Base-by-base conservation (phyloP, 805 yeast species). In the Hanseniaspora thailandica region DNA sequence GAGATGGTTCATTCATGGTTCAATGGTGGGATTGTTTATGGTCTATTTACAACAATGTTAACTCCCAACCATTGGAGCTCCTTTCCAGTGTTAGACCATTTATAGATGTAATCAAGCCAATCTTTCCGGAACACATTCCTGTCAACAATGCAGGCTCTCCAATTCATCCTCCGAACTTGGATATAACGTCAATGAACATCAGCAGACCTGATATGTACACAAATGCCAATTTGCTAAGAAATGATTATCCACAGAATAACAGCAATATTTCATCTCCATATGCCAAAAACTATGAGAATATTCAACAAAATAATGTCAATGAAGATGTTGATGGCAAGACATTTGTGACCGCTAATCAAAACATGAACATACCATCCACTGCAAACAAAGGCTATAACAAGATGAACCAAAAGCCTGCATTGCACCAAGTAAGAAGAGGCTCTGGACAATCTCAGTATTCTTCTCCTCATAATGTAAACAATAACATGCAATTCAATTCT, bases 21-120 rank as follows among this genome's bases (percentile, higher is more conserved):
- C 81, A 78, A 57, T 78, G 82, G 82, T 78, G 81, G 80, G 70
- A 72, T 48, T 63, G 73, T 9, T 59, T 78, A 13, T 73, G 78
- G 75, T 67, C 75, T 15, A 55, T 74, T n/a, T 77, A 76, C 57
- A 67, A 73, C 9, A 72, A 69, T 49, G 70, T 76, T 5, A 69
- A 71, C 51, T 62, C 62, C 4, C 62, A 67, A 1, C 66, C 69
- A 9, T 46, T 59, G 17, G 61, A 60, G 52, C 57, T 62, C 36
- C 39, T 70, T 47, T 51, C 58, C 7, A 57, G 50, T 23, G 45
- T 45, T 20, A 52, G 54, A 20, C 56, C 56, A 15, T 45, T 56
- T 31, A 56, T 52, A 17, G 61, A 60, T 25, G 55, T 54, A 3
- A 55, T 59, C n/a, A 54, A 56, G 15, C 63, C 63, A 7, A 55